Evolutionary conservation across 495 filamentous ascomycete genomes (phyloP).

Genomic region (Amorphotheca resinae): DNA sequence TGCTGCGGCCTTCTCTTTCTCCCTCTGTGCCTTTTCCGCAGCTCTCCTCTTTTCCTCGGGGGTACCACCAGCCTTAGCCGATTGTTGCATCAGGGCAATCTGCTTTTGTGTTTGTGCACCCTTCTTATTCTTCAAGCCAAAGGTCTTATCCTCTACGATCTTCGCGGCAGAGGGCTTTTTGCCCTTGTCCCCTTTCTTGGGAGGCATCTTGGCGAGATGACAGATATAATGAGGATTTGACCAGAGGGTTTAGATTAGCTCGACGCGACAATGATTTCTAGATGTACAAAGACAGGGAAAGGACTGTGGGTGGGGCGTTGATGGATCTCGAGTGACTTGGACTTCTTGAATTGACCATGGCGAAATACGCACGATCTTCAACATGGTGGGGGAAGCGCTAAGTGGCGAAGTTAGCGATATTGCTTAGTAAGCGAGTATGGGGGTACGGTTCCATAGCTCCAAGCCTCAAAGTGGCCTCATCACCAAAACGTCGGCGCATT

Average conservation of each 20-base stretch:
- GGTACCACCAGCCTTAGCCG: conserved; percentile 56
- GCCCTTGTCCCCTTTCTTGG: conserved; percentile 67
- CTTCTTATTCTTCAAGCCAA: conserved; percentile 99
- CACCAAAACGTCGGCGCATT: background rate
- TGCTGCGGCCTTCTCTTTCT: conserved; percentile 72
- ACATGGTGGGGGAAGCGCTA: conserved; percentile 11
- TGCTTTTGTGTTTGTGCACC: conserved; percentile 76
- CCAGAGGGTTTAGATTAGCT: background rate
- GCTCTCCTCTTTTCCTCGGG: conserved; percentile 80
- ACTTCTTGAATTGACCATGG: conserved; percentile 2
- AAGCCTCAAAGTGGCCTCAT: conserved; percentile 18
- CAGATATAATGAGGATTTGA: background rate
- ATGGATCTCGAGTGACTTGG: conserved; percentile 10
- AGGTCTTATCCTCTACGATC: conserved; percentile 84
- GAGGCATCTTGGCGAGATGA: conserved; percentile 59
- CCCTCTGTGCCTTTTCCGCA: conserved; percentile 74
- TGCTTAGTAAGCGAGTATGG: background rate
- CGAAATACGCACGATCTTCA: conserved; percentile 10
- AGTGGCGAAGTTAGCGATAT: conserved; percentile 15
- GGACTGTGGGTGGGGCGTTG: conserved; percentile 14
- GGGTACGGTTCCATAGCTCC: background rate
- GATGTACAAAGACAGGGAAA: conserved; percentile 13
- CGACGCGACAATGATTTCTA: too few species aligned
- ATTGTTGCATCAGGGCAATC: conserved; percentile 67
- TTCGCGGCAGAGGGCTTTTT: conserved; percentile 58